Conservation (phyloP, 306 rosid species). For the Vigna mungo region DNA sequence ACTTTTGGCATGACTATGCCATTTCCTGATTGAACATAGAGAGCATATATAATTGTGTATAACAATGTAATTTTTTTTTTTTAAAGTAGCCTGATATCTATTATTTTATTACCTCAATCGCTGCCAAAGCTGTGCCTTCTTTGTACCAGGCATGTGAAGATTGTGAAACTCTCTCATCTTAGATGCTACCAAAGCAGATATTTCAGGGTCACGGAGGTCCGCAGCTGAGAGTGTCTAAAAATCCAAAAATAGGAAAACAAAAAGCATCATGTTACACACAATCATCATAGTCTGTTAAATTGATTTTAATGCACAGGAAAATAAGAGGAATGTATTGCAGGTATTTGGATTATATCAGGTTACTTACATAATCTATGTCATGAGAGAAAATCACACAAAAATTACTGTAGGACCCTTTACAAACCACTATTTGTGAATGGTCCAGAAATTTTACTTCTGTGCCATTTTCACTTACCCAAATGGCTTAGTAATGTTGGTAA, state of each 20-base stretch:
- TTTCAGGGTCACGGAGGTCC: conserved; percentile 74
- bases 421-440: too few relatives aligned
- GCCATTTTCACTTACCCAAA: too few relatives aligned
- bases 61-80: not conserved
- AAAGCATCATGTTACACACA: conserved; percentile 10
- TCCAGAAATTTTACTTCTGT: too few relatives aligned
- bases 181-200: conserved; percentile 72
- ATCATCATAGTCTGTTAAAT: not conserved
- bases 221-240: conserved; percentile 80
- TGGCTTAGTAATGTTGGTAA: too few relatives aligned
- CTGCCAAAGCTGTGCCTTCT: conserved; percentile 66
- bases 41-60: conserved; percentile 16
- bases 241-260: not conserved
- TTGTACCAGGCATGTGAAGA: conserved; percentile 76
- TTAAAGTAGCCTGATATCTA: not conserved
- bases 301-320: not conserved
- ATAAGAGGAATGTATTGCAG: not conserved
- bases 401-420: too few relatives aligned
- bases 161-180: conserved; percentile 83
- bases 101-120: conserved; percentile 73
- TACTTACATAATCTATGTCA: conserved; percentile 10
- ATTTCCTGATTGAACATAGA: conserved; percentile 58
- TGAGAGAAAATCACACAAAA: not conserved
- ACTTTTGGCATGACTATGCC: conserved; percentile 67
- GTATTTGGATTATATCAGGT: not conserved